These are phyloP conservation scores for Metschnikowia gelsemii DNA, from an alignment of 805 yeast species.

Conservation along the genomic window DNA sequence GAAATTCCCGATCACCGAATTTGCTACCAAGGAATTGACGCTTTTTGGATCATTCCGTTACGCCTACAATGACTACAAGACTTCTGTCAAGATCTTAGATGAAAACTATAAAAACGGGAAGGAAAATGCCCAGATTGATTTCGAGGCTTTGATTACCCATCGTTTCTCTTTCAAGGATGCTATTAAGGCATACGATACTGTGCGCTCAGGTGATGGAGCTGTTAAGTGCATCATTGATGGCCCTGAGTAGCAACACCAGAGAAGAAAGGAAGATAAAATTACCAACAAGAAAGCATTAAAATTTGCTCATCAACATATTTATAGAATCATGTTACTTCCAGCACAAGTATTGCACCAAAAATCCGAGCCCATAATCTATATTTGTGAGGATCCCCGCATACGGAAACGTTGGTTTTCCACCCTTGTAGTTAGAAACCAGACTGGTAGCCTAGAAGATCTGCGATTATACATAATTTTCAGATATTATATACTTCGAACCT, in stretches of 20 bases:
- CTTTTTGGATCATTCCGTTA: conserved; percentile 81
- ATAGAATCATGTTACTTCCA: too few species aligned
- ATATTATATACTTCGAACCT: too few species aligned
- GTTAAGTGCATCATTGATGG: conserved; percentile 83
- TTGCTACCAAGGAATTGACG: conserved; percentile 66
- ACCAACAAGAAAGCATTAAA: too few species aligned
- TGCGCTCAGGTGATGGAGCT: conserved; percentile 63
- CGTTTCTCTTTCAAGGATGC: conserved; percentile 72
- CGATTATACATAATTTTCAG: too few species aligned
- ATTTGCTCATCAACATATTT: background rate
- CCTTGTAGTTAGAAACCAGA: too few species aligned
- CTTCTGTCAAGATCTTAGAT: conserved; percentile 65
- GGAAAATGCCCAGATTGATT: conserved; percentile 51
- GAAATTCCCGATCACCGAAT: conserved; percentile 69
- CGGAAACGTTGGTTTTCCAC: too few species aligned
- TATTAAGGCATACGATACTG: conserved; percentile 68
- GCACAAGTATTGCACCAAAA: too few species aligned
- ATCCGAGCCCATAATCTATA: too few species aligned
- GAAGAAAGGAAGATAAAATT: background rate
- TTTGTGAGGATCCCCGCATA: too few species aligned
- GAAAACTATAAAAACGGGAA: conserved; percentile 47
- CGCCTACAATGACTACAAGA: conserved; percentile 71
- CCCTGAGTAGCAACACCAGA: conserved; percentile 53
- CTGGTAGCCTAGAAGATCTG: too few species aligned
- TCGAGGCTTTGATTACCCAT: conserved; percentile 70